Evolutionary conservation across 2,329 filamentous ascomycete species (phyloP).

Genomic region (Fusarium domesticum): DNA sequence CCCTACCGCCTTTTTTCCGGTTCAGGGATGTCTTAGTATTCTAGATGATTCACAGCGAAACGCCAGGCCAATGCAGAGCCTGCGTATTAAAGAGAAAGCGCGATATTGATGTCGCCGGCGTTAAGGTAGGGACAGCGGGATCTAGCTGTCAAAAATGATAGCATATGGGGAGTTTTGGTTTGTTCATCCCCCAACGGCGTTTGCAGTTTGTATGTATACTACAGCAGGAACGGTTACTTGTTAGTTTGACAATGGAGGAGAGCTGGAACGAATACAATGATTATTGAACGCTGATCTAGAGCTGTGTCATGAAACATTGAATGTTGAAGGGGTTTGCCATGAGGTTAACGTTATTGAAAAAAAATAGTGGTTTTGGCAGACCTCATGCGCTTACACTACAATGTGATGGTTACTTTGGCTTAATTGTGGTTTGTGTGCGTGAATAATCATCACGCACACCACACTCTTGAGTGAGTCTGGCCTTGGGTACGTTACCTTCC

Average conservation of each 20-base stretch:
- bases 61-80: slow-evolving; percentile 19
- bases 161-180: slow-evolving; percentile 5
- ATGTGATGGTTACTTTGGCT: too few relatives aligned
- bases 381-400: too few relatives aligned
- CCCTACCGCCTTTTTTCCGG: slow-evolving; percentile 1
- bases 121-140: slow-evolving; percentile 18
- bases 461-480: too few relatives aligned
- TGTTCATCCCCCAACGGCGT: not conserved
- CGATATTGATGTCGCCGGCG: slow-evolving; percentile 31
- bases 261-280: slow-evolving; percentile 8
- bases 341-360: too few relatives aligned
- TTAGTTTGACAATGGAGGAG: not conserved
- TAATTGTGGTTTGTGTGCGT: too few relatives aligned
- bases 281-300: slow-evolving; percentile 14
- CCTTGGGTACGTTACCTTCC: too few relatives aligned
- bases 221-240: not conserved
- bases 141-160: slow-evolving; percentile 10
- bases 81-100: slow-evolving; percentile 14
- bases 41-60: slow-evolving; percentile 11
- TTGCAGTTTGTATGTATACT: slow-evolving; percentile 6
- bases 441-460: too few relatives aligned
- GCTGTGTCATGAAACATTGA: too few relatives aligned
- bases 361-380: too few relatives aligned
- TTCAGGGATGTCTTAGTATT: slow-evolving; percentile 14
- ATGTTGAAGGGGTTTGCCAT: too few relatives aligned